phyloP scores from a whole-genome alignment of 768 basidiomycete genomes.

The Tulasnella calospora region DNA sequence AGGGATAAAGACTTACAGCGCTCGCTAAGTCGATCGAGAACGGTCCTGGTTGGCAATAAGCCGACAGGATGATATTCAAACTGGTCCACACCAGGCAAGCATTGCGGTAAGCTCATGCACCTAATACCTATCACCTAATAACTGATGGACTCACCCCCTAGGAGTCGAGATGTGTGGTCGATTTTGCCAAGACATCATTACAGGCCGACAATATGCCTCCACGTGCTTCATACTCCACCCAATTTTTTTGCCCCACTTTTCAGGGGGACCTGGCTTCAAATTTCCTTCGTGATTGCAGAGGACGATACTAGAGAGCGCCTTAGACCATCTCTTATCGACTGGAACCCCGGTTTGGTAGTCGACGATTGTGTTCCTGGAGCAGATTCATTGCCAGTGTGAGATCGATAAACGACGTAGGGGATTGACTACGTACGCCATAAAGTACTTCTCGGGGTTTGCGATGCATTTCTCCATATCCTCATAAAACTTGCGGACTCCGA shows the following conservation, averaged over 20 bases:
- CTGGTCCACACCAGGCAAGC: constrained; percentile 50
- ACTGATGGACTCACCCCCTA: neutral
- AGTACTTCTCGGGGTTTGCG: neutral
- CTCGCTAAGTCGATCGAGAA: constrained; percentile 25
- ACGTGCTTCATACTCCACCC: neutral
- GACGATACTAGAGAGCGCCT: neutral
- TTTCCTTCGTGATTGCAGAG: neutral
- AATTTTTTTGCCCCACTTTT: neutral
- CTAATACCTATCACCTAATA: constrained; percentile 21
- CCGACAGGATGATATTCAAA: constrained; percentile 64
- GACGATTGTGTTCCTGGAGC: constrained; percentile 9
- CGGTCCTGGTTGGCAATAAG: constrained; percentile 66
- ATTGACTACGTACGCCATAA: constrained; percentile 20
- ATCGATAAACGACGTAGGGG: neutral
- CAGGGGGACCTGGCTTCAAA: neutral
- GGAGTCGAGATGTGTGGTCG: neutral
- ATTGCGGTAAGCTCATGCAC: constrained; percentile 32
- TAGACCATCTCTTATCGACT: neutral
- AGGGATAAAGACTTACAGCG: constrained; percentile 10
- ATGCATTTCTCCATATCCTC: constrained; percentile 17
- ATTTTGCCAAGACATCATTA: neutral
- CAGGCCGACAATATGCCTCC: neutral
- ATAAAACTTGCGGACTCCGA: constrained; percentile 25
- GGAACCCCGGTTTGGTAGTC: constrained; percentile 15
- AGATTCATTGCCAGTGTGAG: too few species aligned